Evolutionary conservation across 2,329 filamentous ascomycete species (phyloP), one percentile per base, ranked within the genome.

Genomic region (Cytospora schulzeri): DNA sequence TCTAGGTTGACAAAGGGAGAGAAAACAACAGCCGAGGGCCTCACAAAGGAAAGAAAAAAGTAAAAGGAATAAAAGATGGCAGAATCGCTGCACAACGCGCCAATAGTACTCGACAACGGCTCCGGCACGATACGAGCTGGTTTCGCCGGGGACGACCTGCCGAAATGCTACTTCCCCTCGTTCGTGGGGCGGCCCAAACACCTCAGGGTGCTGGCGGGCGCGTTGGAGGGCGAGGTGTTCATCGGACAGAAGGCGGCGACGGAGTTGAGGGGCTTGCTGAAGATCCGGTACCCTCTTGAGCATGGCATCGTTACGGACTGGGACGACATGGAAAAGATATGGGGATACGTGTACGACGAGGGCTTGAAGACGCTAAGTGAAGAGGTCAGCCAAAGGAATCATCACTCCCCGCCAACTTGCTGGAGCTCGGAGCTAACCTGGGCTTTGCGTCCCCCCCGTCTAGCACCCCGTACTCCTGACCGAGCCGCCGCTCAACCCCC

Each of bases 241-340:
- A 97, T 99, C 76, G 95, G 95, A 59, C 90, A 93, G 72, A 90
- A 92, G 76, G 87, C 87, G 22, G 93, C 94, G 66, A 91, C 93
- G 71, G 93, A 98, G 74, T 84, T 97, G 73, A 88, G 94, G 73
- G 95, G 95, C 3, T 81, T 99, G 67, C 84, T 99, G 71, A 99
- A 98, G 85, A 97, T 99, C 72, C 86, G 88, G 69, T 98, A 98
- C 76, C 95, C 95, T 53, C 81, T 99, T 62, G 95, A 98, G 80
- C 95, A 99, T 76, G 95, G 95, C 71, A 96, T 99, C 73, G 95
- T 99, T 68, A 99, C 95, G 71, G 93, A 99, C 78, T 99, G 95
- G 95, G 95, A 98, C 75, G 95, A 99, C 75, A 99, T 99, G 95
- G 95, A 99, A 82, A 89, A 92, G 80, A 99, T 99, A 79, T 99